Percentiles rank a stretch among this genome's conserved stretches.
These are phyloP conservation scores for Prosopis cineraria DNA, from an alignment of 306 rosid genomes.

Conservation along the genomic window DNA sequence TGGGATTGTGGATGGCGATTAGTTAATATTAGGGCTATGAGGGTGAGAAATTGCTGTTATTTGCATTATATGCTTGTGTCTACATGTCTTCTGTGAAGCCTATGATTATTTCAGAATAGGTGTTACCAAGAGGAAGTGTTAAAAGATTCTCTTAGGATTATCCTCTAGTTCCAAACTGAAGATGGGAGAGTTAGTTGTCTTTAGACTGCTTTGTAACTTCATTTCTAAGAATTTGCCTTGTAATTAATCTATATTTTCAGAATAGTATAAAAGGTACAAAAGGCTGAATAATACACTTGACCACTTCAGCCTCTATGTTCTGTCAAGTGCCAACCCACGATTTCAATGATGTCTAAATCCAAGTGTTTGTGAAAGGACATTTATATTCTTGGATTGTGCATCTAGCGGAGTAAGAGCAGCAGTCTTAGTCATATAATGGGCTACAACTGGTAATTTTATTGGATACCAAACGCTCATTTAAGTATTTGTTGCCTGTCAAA, in stretches of 20 bases:
- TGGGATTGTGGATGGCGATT: neutral
- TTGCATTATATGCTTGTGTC: neutral
- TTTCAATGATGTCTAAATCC: neutral
- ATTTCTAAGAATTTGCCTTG: neutral
- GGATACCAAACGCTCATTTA: slow-evolving; percentile 17
- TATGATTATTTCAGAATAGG: neutral
- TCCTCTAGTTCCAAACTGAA: neutral
- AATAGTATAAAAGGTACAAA: neutral
- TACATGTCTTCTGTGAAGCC: neutral
- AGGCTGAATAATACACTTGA: neutral
- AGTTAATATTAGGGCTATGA: neutral
- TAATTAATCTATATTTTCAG: neutral
- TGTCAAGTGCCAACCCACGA: neutral
- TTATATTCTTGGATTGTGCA: slow-evolving; percentile 3
- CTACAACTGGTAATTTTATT: neutral
- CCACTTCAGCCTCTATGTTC: neutral
- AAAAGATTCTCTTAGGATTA: neutral
- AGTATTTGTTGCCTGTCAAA: slow-evolving; percentile 24
- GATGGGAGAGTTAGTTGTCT: neutral
- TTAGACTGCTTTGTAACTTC: neutral
- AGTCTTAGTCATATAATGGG: neutral
- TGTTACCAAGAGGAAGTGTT: neutral
- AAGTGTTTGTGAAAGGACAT: slow-evolving; percentile 8
- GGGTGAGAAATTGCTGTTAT: neutral
- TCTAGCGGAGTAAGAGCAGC: slow-evolving; percentile 1